phyloP scores from a whole-genome alignment of 2,329 filamentous ascomycete genomes.

The Colletotrichum somersetense region DNA sequence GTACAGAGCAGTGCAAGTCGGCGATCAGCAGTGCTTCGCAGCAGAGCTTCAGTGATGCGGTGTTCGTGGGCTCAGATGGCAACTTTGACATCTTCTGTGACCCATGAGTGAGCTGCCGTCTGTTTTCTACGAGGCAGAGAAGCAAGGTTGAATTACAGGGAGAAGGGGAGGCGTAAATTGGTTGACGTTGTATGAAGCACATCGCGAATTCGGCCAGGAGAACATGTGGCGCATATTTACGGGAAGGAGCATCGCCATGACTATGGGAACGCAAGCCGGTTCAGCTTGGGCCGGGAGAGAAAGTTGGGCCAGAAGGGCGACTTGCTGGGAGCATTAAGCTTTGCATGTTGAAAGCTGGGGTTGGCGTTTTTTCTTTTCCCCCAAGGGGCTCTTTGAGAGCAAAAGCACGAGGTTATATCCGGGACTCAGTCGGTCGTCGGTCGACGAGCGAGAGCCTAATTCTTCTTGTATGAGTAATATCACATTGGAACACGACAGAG shows the following conservation, averaged over 20 bases:
- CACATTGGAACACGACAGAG: neutral
- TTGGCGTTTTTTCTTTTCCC: constrained; percentile 5
- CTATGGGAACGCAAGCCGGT: neutral
- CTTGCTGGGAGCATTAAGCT: neutral
- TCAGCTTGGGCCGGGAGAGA: neutral
- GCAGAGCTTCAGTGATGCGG: constrained; percentile 45
- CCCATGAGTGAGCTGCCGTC: constrained; percentile 44
- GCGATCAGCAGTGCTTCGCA: constrained; percentile 48
- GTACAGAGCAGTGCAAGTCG: constrained; percentile 56
- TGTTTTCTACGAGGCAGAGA: neutral
- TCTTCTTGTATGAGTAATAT: constrained; percentile 19
- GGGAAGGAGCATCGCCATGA: neutral
- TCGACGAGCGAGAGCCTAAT: neutral
- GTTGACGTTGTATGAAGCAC: neutral
- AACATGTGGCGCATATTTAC: constrained; percentile 11
- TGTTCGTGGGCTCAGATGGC: constrained; percentile 55
- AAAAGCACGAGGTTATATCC: constrained; percentile 25
- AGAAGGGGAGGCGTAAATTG: no score
- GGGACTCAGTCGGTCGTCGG: neutral
- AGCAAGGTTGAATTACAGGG: neutral
- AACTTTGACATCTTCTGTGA: constrained; percentile 64
- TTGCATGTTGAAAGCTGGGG: neutral
- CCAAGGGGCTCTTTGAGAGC: constrained; percentile 1
- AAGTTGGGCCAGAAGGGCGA: neutral
- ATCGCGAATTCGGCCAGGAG: neutral